Evolutionary conservation across 192 early-diverging fungal genomes (phyloP), one percentile per base, ranked within the genome.

Genomic region (Radiomyces spectabilis): DNA sequence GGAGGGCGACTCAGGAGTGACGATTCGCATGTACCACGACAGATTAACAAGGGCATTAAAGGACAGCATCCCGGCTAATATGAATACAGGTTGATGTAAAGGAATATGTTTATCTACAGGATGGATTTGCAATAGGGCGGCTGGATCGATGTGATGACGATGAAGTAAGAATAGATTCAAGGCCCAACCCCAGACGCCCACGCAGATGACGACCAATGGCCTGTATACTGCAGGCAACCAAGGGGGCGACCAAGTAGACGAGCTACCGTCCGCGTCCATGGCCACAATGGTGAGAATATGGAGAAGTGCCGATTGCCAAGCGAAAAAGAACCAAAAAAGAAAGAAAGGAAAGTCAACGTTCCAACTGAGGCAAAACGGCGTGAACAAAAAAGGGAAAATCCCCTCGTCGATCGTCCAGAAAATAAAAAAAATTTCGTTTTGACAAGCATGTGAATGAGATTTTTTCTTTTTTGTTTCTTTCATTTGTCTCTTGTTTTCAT

Each of bases 111-210:
- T 74, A 50, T 74, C 72, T 2, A 18, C 55, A 39, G 19, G 65
- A 51, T 41, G 49, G 16, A 58, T 39, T 57, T 63, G 66, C 2
- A 78, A 55, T 6, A 81, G 41, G 7, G 59, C 54, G 27, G 59
- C 54, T 25, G 69, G 69, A 59, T 82, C 78, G 34, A 83, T 72
- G 24, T 66, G 55, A 10, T 51, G 42, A 8, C 58, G 47, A 3
- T 59, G 53, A 24, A 83, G 63, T 37, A 80, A 64, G 33, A 76
- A 66, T 12, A 83, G 34, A 60, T 79, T 79, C 32, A 69, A 57
- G 4, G 66, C 76, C 81, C 81, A 83, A 16, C 72, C 76, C 77
- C 79, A 83, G 37, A 79, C 50, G 25, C 81, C 81, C 32, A 81
- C 68, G 41, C 65, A 68, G 8, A 73, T 47, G 42, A 80, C 57